Percentiles rank a stretch among this genome's conserved stretches.
These are phyloP conservation scores for Epichloe sp. DNA, from an alignment of 2,329 filamentous ascomycete genomes.

Conservation along the genomic window DNA sequence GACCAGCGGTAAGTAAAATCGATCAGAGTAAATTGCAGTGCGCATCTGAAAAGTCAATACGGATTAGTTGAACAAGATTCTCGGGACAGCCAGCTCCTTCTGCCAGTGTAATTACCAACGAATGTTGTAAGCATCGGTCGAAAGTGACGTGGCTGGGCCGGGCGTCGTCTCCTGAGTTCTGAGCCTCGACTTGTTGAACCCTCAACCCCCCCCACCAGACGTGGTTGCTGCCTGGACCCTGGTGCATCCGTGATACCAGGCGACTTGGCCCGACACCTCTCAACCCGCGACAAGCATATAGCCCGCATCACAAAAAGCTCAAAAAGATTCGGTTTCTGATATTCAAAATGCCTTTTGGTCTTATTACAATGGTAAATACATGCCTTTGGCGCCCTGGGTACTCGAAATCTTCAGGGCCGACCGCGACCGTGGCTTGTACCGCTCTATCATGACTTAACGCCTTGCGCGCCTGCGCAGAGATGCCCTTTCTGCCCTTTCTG, in stretches of 20 bases:
- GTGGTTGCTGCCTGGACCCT: too few relatives aligned
- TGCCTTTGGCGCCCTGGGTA: constrained; percentile 3
- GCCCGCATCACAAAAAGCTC: too few relatives aligned
- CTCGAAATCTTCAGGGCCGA: background rate
- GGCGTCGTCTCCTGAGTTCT: background rate
- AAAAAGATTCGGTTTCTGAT: background rate
- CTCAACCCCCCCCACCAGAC: background rate
- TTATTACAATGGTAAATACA: constrained; percentile 2
- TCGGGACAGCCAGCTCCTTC: background rate
- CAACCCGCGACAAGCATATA: too few relatives aligned
- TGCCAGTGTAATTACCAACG: background rate
- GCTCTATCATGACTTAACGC: constrained; percentile 16
- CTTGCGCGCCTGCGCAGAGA: constrained; percentile 3
- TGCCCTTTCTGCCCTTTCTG: background rate
- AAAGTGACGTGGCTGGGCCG: constrained; percentile 5
- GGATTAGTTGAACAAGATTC: too few relatives aligned
- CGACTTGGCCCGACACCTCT: too few relatives aligned
- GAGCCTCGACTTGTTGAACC: too few relatives aligned
- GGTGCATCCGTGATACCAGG: constrained; percentile 1
- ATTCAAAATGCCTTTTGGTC: background rate
- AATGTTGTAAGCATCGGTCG: background rate
- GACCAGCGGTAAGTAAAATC: too few relatives aligned
- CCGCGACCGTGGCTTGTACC: constrained; percentile 11
- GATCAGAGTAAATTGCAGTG: too few relatives aligned
- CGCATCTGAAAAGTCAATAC: too few relatives aligned